Evolutionary conservation across 2,329 filamentous ascomycete genomes (phyloP).

Genomic region (Alternaria infectoria): DNA sequence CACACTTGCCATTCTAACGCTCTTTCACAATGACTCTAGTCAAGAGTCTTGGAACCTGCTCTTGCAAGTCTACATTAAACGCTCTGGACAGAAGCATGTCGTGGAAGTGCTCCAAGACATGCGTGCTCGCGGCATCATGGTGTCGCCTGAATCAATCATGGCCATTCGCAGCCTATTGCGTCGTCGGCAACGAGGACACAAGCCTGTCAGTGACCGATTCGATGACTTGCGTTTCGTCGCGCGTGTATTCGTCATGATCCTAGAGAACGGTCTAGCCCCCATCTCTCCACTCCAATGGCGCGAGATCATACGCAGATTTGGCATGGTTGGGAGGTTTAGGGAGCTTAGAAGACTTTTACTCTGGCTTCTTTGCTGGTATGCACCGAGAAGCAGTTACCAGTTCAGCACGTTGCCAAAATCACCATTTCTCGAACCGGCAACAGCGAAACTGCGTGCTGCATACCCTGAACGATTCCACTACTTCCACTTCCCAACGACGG

Average conservation of each 20-base stretch:
- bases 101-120: conserved; percentile 57
- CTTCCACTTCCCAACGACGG: conserved; percentile 21
- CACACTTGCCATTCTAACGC: conserved; percentile 61
- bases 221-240: conserved; percentile 55
- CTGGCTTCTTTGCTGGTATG: conserved; percentile 57
- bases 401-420: conserved; percentile 31
- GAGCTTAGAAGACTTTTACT: conserved; percentile 60
- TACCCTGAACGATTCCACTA: conserved; percentile 20
- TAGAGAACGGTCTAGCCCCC: conserved; percentile 51
- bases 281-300: conserved; percentile 58
- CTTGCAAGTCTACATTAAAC: conserved; percentile 50
- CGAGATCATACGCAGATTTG: conserved; percentile 65
- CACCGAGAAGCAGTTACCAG: conserved; percentile 25
- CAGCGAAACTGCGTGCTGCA: conserved; percentile 19
- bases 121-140: conserved; percentile 50
- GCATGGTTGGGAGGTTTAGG: conserved; percentile 61
- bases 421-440: conserved; percentile 28
- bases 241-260: conserved; percentile 56
- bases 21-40: conserved; percentile 48
- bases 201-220: conserved; percentile 30
- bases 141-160: conserved; percentile 53
- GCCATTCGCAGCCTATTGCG: conserved; percentile 51
- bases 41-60: conserved; percentile 56
- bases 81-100: conserved; percentile 31
- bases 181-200: conserved; percentile 47